Base-by-base conservation (phyloP, 306 rosid species). In the Crataegus laevigata region DNA sequence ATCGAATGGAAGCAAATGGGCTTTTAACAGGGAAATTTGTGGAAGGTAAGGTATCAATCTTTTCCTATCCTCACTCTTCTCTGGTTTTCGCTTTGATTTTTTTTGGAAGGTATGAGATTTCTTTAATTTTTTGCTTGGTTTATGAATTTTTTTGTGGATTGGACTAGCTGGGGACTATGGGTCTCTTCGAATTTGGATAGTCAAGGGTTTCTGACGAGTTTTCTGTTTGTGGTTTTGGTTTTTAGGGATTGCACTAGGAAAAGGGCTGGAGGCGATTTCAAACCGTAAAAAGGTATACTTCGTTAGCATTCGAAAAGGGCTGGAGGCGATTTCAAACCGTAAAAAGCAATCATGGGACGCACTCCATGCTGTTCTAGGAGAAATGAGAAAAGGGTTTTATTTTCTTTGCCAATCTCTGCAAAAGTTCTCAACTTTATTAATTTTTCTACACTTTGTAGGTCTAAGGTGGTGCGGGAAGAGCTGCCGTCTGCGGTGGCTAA, bases 401-500 rank as follows among this genome's bases (percentile, higher is more conserved):
- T 73, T 25, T 40, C 15, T 58, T 38, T 8, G 32, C 47, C 52
- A 24, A 34, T 57, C 8, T 54, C n/a, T 54, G n/a, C 4, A 52
- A 57, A 11, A 9, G 28, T 57, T 22, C 12, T 62, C 10, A 60
- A 73, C 26, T 59, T 73, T 42, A 25, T 21, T 38, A 11, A 15
- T 19, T 36, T 38, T 66, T 38, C 36, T 22, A 29, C 74, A 59
- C 25, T 73, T 32, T 64, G 47, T 64, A 93, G 98, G 96, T 26
- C 90, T 93, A 4, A 82, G 75, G 86, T 73, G 98, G 79, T 93
- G 98, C 74, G 98, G 98, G 12, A 93, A 93, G 81, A 93, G n/a
- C n/a, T n/a, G n/a, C n/a, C n/a, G n/a, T n/a, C n/a, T n/a, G n/a
- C n/a, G n/a, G n/a, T n/a, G n/a, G n/a, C n/a, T n/a, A n/a, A n/a